Percentiles rank a stretch among this genome's conserved stretches.
phyloP scores from a whole-genome alignment of 169 alveolate genomes.

The Plasmodium berghei region DNA sequence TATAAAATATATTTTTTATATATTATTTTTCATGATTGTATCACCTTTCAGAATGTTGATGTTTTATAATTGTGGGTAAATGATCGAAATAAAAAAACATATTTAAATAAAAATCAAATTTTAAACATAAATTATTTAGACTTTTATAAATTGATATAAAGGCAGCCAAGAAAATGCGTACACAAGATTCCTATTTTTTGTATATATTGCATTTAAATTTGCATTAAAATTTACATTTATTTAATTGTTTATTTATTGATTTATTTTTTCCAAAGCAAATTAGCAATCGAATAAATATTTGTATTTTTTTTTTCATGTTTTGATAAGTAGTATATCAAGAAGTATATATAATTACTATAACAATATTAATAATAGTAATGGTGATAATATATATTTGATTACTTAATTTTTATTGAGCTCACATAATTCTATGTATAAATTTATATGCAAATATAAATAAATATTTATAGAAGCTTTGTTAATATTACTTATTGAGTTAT shows the following conservation, averaged over 20 bases:
- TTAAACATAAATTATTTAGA: constrained; percentile 1
- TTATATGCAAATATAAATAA: background rate
- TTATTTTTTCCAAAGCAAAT: background rate
- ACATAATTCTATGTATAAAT: background rate
- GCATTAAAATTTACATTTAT: too few relatives aligned
- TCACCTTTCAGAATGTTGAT: background rate
- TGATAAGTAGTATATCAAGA: background rate
- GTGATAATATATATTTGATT: too few relatives aligned
- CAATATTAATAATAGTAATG: background rate
- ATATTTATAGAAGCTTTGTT: constrained; percentile 2
- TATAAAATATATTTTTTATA: too few relatives aligned
- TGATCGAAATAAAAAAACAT: background rate
- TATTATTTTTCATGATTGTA: background rate
- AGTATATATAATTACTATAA: background rate
- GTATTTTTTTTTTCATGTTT: background rate
- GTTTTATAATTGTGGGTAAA: constrained; percentile 7
- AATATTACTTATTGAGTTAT: constrained; percentile 9
- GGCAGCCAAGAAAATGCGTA: constrained; percentile 9
- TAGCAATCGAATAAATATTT: background rate
- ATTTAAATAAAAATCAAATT: background rate
- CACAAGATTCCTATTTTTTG: constrained; percentile 1
- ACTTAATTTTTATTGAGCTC: background rate
- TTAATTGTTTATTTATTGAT: constrained; percentile 1
- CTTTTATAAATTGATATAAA: constrained; percentile 9
- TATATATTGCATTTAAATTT: too few relatives aligned